Base-by-base conservation (phyloP, 805 yeast genomes). In the Zygoascus flipseniorum region DNA sequence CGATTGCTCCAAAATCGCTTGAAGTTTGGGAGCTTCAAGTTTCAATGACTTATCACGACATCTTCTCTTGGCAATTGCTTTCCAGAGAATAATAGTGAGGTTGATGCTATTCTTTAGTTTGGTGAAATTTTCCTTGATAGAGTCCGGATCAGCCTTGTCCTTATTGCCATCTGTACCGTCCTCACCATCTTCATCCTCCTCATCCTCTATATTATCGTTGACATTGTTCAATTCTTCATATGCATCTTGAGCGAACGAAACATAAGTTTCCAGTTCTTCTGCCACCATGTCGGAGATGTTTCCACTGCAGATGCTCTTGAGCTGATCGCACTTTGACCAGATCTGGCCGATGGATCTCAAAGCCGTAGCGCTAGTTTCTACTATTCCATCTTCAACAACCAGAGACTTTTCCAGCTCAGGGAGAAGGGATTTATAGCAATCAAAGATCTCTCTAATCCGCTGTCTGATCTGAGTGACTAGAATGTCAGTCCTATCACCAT, bases 241-340 rank as follows among this genome's bases (percentile, higher is more conserved):
- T 18, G 55, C 56, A 43, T 53, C 56, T 37, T 47, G 52, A 19
- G 53, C 37, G 19, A 49, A 28, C n/a, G 44, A 46, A 31, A 39
- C 32, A 48, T 14, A 37, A 5, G 26, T 37, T n/a, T 18, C 18
- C 13, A 48, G 18, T 23, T 37, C 31, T 8, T 35, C 43, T 10
- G 51, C 43, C 6, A 37, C 31, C 13, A 39, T 20, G 19, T 39
- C 44, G n/a, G 44, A 39, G 8, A 48, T 10, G 18, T 39, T 37
- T 11, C 28, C 37, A 10, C 32, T 18, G 5, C 31, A 18, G 4
- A 35, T 32, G 5, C 18, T 20, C 18, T 31, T 37, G 20, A 48
- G 16, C n/a, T 37, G 26, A 31, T 48, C 32, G 14, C 51, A 48
- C n/a, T 13, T 14, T 3, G 32, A 26, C 43, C 51, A 48, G 26